These are phyloP conservation scores for Geranium incanum DNA, from an alignment of 441 rosid species.

Conservation along the genomic window DNA sequence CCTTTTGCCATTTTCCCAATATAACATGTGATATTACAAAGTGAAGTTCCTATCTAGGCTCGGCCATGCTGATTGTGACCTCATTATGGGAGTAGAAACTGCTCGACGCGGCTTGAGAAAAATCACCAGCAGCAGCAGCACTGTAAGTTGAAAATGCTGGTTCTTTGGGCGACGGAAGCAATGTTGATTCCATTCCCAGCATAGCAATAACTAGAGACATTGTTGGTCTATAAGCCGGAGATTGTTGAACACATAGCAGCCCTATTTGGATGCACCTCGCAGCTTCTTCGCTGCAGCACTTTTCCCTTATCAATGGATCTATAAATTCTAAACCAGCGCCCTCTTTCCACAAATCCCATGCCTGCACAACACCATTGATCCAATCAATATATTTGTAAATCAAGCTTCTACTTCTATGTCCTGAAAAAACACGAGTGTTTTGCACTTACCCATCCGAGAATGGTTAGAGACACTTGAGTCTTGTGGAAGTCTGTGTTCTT, in stretches of 20 bases:
- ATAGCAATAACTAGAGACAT: constrained; percentile 27
- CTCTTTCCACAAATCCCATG: constrained; percentile 38
- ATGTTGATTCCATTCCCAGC: constrained; percentile 27
- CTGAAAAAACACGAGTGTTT: background rate
- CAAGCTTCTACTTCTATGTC: background rate
- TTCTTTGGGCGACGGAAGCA: constrained; percentile 26
- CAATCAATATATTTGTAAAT: background rate
- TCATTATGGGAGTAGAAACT: background rate
- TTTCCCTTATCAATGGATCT: constrained; percentile 25
- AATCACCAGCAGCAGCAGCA: background rate
- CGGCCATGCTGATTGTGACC: background rate
- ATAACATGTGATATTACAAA: background rate
- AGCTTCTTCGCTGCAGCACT: constrained; percentile 19
- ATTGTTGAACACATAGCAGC: constrained; percentile 40
- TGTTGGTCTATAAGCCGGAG: constrained; percentile 25
- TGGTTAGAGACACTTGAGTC: constrained; percentile 27
- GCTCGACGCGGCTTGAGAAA: background rate
- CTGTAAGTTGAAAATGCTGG: constrained; percentile 17
- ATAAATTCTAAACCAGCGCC: constrained; percentile 26
- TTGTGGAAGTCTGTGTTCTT: constrained; percentile 61
- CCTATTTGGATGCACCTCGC: constrained; percentile 35
- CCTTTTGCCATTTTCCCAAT: too few relatives aligned
- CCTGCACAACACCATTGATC: constrained; percentile 18
- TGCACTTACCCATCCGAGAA: constrained; percentile 43
- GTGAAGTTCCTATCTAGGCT: background rate